Base-by-base conservation (phyloP, 2,329 filamentous ascomycete genomes). In the Davidsoniella eucalypti region DNA sequence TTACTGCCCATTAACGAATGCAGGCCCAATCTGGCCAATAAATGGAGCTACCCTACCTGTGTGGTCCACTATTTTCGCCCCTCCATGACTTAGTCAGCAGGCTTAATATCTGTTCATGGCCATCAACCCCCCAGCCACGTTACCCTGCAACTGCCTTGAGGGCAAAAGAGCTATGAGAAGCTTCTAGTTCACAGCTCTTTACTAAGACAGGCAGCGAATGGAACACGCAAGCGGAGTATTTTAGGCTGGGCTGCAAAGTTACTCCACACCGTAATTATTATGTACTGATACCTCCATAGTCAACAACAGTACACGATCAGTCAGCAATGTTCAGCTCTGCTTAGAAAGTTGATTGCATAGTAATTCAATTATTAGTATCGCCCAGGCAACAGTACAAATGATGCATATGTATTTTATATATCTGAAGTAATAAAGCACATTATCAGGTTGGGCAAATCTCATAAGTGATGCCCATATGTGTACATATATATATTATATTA, bases 81-180 rank as follows among this genome's bases (percentile, higher is more conserved):
- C 46, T 49, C 39, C 39, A 47, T 42, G 50, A 43, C 29, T 52
- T 52, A 52, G 50, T 52, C 46, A 52, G 40, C 16, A 21, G 43
- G 46, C 26, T 29, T 39, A 17, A 36, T 45, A 44, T 36, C 17
- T 39, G 16, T 12, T 1, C 12, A 4, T 16, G 9, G 40, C 44
- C 33, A 14, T 23, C 21, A 23, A 52, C 21, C 21, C 21, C 21
- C 50, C 46, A 48, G 50, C 50, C 50, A 49, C 46, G 33, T 40
- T 43, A 40, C 26, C 16, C 36, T 26, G 23, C 26, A 10, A 18
- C 29, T 18, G 26, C 14, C 17, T 33, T 51, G 39, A 44, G 26
- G 21, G 39, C 38, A 14, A 12, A 41, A 36, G 44, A 52, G 44
- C 46, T 44, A 33, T 52, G 29, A 49, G 50, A 52, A 52, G 50